Conservation (phyloP, 2,329 filamentous ascomycete species). For the Epichloe coenophiala region DNA sequence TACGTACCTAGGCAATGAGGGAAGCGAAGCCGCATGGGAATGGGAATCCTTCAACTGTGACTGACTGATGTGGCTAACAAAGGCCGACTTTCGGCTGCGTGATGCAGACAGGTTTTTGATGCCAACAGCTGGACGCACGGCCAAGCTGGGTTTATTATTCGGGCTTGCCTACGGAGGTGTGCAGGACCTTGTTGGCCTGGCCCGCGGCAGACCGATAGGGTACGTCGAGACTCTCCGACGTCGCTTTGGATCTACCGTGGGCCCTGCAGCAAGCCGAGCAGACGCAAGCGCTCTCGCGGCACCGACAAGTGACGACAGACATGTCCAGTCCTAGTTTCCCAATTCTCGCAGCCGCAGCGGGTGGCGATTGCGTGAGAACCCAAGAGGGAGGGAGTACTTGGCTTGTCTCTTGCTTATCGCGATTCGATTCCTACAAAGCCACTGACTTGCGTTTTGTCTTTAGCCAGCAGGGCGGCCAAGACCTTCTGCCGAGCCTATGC, state of each 20-base stretch:
- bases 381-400: background rate
- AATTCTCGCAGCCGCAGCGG: slow-evolving; percentile 1
- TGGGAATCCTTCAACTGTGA: background rate
- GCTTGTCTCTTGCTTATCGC: background rate
- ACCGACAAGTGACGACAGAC: background rate
- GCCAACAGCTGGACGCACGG: slow-evolving; percentile 62
- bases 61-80: slow-evolving; percentile 10
- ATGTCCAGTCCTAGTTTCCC: background rate
- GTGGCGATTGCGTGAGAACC: background rate
- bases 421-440: background rate
- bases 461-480: background rate
- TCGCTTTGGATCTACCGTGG: slow-evolving; percentile 17
- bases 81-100: slow-evolving; percentile 16
- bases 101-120: slow-evolving; percentile 62
- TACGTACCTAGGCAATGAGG: slow-evolving; percentile 5
- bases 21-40: background rate
- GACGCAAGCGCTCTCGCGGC: slow-evolving; percentile 4
- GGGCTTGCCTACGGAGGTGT: slow-evolving; percentile 68
- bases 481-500: slow-evolving; percentile 3
- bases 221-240: slow-evolving; percentile 58
- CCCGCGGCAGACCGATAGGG: slow-evolving; percentile 57
- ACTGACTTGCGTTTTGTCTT: background rate
- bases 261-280: slow-evolving; percentile 9
- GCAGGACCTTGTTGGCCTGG: slow-evolving; percentile 60
- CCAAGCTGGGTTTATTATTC: slow-evolving; percentile 64